A percentile compares a stretch with the other conserved stretches of the same genome.
Evolutionary conservation across 2,329 filamentous ascomycete species (phyloP).

Genomic region (Diaporthe vexans): DNA sequence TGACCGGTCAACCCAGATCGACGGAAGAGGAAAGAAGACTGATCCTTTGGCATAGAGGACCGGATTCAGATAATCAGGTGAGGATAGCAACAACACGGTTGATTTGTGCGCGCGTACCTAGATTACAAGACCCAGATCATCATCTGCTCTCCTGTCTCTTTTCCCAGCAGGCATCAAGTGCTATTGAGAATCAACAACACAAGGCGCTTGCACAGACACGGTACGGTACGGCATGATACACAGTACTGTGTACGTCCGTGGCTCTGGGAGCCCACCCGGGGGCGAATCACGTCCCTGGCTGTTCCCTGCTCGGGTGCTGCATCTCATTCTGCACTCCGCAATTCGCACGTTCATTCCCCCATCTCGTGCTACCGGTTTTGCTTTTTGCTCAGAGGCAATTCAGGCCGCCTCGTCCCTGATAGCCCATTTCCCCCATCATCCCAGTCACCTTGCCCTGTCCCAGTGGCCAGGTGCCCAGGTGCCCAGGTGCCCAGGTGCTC

Average conservation of each 20-base stretch:
- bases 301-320: slow-evolving; percentile 5
- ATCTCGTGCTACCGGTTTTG: slow-evolving; percentile 19
- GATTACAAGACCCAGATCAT: not conserved
- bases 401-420: not conserved
- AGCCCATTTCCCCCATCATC: not conserved
- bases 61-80: not conserved
- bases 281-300: slow-evolving; percentile 22
- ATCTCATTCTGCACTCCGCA: slow-evolving; percentile 21
- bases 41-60: not conserved
- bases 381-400: slow-evolving; percentile 29
- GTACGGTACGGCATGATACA: not conserved
- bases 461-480: not conserved
- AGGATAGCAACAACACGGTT: not conserved
- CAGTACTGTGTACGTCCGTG: not conserved
- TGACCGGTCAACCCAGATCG: slow-evolving; percentile 17
- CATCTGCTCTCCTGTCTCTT: not conserved
- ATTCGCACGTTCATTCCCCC: slow-evolving; percentile 31
- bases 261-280: not conserved
- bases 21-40: not conserved
- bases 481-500: slow-evolving; percentile 20
- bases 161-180: not conserved
- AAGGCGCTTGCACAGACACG: slow-evolving; percentile 2
- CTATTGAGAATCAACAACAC: not conserved
- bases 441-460: not conserved
- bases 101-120: not conserved